Percentiles rank a stretch among this genome's conserved stretches.
Conservation (phyloP, 2,329 filamentous ascomycete genomes). For the Scedosporium boydii region DNA sequence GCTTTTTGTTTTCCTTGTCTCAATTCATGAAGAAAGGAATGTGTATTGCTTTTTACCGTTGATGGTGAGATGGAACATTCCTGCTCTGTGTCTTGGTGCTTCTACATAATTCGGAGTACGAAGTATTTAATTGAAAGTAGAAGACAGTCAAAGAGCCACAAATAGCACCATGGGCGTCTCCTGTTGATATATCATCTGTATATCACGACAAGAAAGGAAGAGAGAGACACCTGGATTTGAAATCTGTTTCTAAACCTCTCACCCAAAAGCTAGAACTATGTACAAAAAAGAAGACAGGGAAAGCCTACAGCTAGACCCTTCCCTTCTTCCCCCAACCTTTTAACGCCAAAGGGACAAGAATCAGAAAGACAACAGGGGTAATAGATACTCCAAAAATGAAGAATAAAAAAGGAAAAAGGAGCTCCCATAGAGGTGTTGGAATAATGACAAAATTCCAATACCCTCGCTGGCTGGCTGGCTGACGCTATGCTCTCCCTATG, state of each 20-base stretch:
- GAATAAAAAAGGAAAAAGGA: background rate
- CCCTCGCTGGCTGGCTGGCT: background rate
- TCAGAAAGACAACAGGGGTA: background rate
- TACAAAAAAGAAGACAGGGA: background rate
- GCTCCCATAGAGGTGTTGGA: background rate
- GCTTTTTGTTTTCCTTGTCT: no score
- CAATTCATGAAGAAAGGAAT: no score
- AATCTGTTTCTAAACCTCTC: background rate
- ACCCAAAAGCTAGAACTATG: background rate
- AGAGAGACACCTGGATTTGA: slow-evolving; percentile 5
- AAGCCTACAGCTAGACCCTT: background rate
- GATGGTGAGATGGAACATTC: no score
- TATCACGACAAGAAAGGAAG: background rate
- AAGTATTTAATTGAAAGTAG: no score
- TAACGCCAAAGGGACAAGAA: background rate
- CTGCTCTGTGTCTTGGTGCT: no score
- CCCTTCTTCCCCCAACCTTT: background rate
- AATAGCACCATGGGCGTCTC: no score
- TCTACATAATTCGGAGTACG: no score
- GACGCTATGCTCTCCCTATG: background rate
- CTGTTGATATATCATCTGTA: no score
- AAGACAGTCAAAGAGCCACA: no score
- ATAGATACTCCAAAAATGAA: background rate
- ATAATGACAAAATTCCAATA: background rate
- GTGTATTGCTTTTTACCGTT: no score